phyloP scores from a whole-genome alignment of 192 early-diverging fungal genomes.

The Coemansia sp. region DNA sequence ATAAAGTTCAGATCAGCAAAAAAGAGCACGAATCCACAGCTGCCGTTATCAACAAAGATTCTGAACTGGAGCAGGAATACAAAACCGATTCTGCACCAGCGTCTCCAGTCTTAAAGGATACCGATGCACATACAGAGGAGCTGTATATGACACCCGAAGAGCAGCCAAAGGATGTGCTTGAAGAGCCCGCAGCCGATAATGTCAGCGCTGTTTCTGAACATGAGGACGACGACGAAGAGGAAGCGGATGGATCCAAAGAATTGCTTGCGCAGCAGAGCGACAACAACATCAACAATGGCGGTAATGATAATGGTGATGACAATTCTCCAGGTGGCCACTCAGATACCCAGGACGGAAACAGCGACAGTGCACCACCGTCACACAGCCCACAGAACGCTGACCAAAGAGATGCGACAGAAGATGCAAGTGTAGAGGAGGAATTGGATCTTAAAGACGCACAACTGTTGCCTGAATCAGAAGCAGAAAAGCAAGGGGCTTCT shows the following conservation, averaged over 20 bases:
- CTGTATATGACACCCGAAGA: conserved; percentile 10
- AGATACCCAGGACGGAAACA: too few relatives aligned
- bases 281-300: too few relatives aligned
- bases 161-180: neutral
- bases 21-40: neutral
- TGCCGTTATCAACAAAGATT: neutral
- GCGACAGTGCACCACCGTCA: neutral
- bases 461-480: too few relatives aligned
- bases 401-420: too few relatives aligned
- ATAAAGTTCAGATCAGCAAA: neutral
- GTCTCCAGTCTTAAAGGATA: neutral
- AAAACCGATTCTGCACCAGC: neutral
- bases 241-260: neutral
- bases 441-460: too few relatives aligned
- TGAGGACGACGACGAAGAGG: neutral
- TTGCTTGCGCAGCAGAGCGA: neutral
- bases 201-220: neutral
- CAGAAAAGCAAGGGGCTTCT: too few relatives aligned
- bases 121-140: neutral
- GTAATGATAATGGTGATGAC: neutral
- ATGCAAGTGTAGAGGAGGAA: too few relatives aligned
- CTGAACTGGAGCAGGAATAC: neutral
- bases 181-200: neutral
- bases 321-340: too few relatives aligned
- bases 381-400: neutral